Evolutionary conservation across 768 basidiomycete genomes (phyloP), one percentile per base, ranked within the genome.

Genomic region (Mrakia blollopis): DNA sequence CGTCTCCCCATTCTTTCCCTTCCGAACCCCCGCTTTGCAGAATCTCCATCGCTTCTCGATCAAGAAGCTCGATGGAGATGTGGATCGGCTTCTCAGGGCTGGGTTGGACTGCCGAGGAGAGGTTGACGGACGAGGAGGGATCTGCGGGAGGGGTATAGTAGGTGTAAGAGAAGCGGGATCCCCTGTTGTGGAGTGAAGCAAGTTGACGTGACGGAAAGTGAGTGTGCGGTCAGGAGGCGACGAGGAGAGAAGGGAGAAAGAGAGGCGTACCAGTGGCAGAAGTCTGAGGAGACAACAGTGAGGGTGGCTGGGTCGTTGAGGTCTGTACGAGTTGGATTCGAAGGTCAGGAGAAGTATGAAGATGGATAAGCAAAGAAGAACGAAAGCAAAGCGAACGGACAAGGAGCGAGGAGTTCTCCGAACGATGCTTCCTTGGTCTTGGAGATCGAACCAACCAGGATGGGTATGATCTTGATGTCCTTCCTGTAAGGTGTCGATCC

Each of bases 201-300:
- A 44, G 44, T 2, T 7, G 47, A 50, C 5, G 39, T 11, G 39
- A 41, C 5, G 78, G 25, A 63, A 2, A n/a, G 30, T 50, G 3
- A 76, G 71, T 21, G 2, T 28, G 25, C 44, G 73, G 39, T 57
- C 44, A 8, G 30, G 39, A 71, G 28, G 39, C 35, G n/a, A 13
- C n/a, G 25, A 61, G 35, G 21, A 65, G 37, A 52, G 62, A 10
- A 69, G n/a, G 28, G 10, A 47, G 32, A 71, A 23, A 11, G 79
- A 4, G 18, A 10, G 44, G 79, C 88, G 79, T 74, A 94, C 95
- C 97, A 99, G 83, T 99, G 97, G 82, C 97, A 98, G 83, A 99
- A 99, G 83, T 99, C 97, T 77, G 92, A 93, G 7, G 95, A 98
- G 72, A 97, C 87, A 62, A 98, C 90, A 80, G 90, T 94, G 78